Conservation (phyloP, 805 yeast genomes). For the Nakazawaea holstii region DNA sequence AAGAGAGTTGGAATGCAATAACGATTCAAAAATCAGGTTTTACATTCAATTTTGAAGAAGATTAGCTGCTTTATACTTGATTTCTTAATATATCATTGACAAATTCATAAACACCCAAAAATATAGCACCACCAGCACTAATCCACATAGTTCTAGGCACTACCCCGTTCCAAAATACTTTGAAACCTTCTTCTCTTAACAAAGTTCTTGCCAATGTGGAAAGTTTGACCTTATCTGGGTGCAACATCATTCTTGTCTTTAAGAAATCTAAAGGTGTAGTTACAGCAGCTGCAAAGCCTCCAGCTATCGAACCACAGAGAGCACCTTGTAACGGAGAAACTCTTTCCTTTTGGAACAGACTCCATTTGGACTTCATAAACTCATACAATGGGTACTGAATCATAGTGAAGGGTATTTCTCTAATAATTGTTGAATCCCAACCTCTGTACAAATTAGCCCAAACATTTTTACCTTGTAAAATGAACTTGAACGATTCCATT, state of each 20-base stretch:
- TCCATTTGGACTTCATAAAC: conserved; percentile 60
- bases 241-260: conserved; percentile 83
- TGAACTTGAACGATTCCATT: conserved; percentile 55
- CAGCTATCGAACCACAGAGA: conserved; percentile 75
- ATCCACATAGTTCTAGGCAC: conserved; percentile 98
- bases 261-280: conserved; percentile 80
- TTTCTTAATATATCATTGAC: conserved; percentile 34
- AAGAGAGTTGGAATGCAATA: conserved; percentile 13
- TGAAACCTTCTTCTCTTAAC: conserved; percentile 65
- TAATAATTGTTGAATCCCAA: conserved; percentile 84
- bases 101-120: conserved; percentile 88
- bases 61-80: background rate
- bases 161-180: conserved; percentile 74
- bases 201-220: conserved; percentile 44
- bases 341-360: conserved; percentile 32
- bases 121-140: conserved; percentile 96
- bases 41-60: conserved; percentile 5
- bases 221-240: conserved; percentile 42
- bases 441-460: conserved; percentile 84
- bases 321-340: conserved; percentile 75
- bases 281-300: conserved; percentile 75
- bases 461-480: conserved; percentile 54
- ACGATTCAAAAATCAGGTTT: conserved; percentile 3
- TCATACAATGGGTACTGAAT: conserved; percentile 96
- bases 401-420: conserved; percentile 95